Evolutionary conservation across 2,329 filamentous ascomycete genomes (phyloP).

Genomic region (Phaeomoniella chlamydospora): DNA sequence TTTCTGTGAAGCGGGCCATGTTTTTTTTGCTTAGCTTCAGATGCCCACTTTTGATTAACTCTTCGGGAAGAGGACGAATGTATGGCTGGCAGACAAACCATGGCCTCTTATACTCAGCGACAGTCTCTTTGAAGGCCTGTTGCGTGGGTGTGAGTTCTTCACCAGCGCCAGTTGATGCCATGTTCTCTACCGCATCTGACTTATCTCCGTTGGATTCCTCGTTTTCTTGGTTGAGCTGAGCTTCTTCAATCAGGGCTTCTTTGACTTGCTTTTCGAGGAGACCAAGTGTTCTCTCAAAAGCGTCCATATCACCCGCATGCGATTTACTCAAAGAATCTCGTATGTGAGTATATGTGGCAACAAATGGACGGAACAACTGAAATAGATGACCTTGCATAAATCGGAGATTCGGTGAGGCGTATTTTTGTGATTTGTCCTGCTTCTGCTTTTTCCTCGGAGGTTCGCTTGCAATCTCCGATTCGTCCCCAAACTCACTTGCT

Average conservation of each 20-base stretch:
- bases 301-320: conserved; percentile 54
- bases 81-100: conserved; percentile 89
- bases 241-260: conserved; percentile 11
- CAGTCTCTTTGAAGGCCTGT: conserved; percentile 50
- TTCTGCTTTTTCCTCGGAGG: conserved; percentile 35
- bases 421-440: conserved; percentile 25
- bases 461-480: conserved; percentile 27
- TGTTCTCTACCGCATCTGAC: conserved; percentile 11
- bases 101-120: conserved; percentile 61
- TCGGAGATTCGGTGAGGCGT: conserved; percentile 51
- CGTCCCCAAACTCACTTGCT: conserved; percentile 10
- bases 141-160: conserved; percentile 16
- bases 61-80: conserved; percentile 70
- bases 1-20: conserved; percentile 20
- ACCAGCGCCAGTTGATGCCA: conserved; percentile 17
- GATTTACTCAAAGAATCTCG: conserved; percentile 67
- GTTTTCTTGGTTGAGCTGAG: conserved; percentile 55
- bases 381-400: conserved; percentile 88
- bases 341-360: conserved; percentile 67
- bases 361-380: conserved; percentile 71
- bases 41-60: conserved; percentile 71
- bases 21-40: conserved; percentile 58
- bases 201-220: conserved; percentile 24
- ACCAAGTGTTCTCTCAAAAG: conserved; percentile 60
- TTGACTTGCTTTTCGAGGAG: conserved; percentile 66